Base-by-base conservation (phyloP, 768 basidiomycete species). In the Rhodotorula toruloides region DNA sequence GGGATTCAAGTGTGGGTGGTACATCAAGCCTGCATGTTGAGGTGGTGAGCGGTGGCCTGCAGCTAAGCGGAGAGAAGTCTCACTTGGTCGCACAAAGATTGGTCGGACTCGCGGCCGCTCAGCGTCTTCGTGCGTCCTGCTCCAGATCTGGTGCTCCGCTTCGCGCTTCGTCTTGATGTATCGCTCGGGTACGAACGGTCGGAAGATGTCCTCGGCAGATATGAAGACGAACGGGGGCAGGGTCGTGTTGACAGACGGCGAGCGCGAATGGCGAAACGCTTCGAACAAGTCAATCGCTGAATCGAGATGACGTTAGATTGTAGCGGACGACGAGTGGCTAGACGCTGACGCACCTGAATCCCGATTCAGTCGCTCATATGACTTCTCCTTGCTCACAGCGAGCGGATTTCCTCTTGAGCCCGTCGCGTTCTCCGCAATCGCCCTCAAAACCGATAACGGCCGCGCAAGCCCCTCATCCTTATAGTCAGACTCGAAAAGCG, bases 111-210 rank as follows among this genome's bases (percentile, higher is more conserved):
- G 70, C n/a, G 70, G 42, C 74, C 27, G 82, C 74, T 31, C 78
- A 48, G 43, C 59, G 22, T 44, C 65, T 4, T 47, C 54, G 1
- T 7, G 13, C 47, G 67, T 69, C 68, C 72, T 85, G 80, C 73
- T 74, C 87, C 81, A 37, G 65, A 98, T 89, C 39, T 79, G 80
- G 42, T 78, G 74, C 76, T 99, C 96, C 13, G 96, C 91, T 73
- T 91, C 85, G 27, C 93, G 85, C 79, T 99, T 99, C n/a, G 90
- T 88, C 75, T 87, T 83, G 73, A 98, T 91, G 79, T 99, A 99
- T 42, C 88, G 80, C 1, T 84, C 81, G 36, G 92, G 85, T 55
- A 98, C 84, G 73, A 94, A 74, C 34, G 94, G 96, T 21, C 90
- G 85, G 78, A 86, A 91, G 53, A 94, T 84, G 76, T 93, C 91